phyloP scores from a whole-genome alignment of 768 basidiomycete species.

The Suillus alpinus region DNA sequence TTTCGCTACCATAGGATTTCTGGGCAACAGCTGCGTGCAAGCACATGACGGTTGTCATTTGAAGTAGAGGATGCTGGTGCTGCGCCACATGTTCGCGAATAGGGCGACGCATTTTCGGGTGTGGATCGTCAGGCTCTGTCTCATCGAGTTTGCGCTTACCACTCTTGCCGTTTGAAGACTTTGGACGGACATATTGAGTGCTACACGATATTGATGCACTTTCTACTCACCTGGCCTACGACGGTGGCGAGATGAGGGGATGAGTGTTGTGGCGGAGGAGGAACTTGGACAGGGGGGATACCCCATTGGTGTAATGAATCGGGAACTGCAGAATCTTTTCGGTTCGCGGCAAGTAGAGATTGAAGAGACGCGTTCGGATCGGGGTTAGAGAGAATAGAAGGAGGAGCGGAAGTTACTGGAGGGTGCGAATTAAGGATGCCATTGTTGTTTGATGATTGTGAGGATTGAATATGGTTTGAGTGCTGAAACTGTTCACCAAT shows the following conservation, averaged over 20 bases:
- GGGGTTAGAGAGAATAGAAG: constrained; percentile 36
- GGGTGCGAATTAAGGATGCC: constrained; percentile 29
- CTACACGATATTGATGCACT: constrained; percentile 22
- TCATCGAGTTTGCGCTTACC: constrained; percentile 76
- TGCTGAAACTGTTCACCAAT: constrained; percentile 31
- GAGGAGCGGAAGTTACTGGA: constrained; percentile 27
- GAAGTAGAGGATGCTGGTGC: constrained; percentile 71
- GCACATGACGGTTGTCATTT: constrained; percentile 89
- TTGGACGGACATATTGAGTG: constrained; percentile 9
- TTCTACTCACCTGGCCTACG: constrained; percentile 39
- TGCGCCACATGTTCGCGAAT: constrained; percentile 80
- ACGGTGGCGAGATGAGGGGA: constrained; percentile 26
- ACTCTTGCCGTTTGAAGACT: constrained; percentile 37
- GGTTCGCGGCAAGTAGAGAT: constrained; percentile 33
- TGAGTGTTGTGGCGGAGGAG: constrained; percentile 29
- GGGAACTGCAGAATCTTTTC: constrained; percentile 30
- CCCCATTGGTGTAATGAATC: constrained; percentile 38
- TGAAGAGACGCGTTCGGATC: constrained; percentile 39
- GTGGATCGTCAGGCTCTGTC: constrained; percentile 56
- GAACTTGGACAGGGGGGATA: constrained; percentile 20
- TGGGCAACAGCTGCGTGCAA: constrained; percentile 92
- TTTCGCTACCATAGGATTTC: constrained; percentile 95
- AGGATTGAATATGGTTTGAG: constrained; percentile 20
- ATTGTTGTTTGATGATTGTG: constrained; percentile 22
- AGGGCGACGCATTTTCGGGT: constrained; percentile 80